Percentiles rank a stretch among this genome's conserved stretches.
phyloP scores from a whole-genome alignment of 1,139 yeast genomes.

The Saccharomycopsis crataegensis region DNA sequence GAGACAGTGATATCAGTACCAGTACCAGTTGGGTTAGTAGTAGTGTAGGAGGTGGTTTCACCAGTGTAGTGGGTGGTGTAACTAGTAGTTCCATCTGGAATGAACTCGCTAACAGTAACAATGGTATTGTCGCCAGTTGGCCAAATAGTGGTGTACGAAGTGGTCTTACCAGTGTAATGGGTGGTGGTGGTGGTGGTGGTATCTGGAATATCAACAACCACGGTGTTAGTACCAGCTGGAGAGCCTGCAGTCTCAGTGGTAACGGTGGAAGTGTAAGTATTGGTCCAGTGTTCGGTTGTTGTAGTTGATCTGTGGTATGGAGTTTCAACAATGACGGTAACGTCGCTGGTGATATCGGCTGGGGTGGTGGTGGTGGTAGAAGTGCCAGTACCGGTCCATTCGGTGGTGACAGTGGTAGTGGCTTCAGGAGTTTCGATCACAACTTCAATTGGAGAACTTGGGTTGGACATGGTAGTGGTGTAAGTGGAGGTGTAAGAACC shows the following conservation, averaged over 20 bases:
- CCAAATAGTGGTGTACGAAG: slow-evolving; percentile 1
- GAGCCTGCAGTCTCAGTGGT: neutral
- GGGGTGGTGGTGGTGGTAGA: slow-evolving; percentile 5
- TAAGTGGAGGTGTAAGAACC: slow-evolving; percentile 16
- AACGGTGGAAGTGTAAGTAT: neutral
- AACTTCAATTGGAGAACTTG: slow-evolving; percentile 5
- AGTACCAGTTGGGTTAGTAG: slow-evolving; percentile 10
- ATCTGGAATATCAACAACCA: slow-evolving; percentile 1
- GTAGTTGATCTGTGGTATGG: neutral
- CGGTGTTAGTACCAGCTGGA: slow-evolving; percentile 5
- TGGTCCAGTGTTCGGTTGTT: slow-evolving; percentile 3
- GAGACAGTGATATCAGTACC: slow-evolving; percentile 1
- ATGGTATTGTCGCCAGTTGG: slow-evolving; percentile 5
- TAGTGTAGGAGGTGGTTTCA: neutral
- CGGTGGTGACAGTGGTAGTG: neutral
- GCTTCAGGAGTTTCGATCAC: slow-evolving; percentile 4
- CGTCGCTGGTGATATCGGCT: slow-evolving; percentile 12
- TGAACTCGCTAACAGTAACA: slow-evolving; percentile 5
- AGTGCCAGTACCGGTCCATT: slow-evolving; percentile 4
- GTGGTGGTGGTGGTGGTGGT: slow-evolving; percentile 2
- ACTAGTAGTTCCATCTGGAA: slow-evolving; percentile 14
- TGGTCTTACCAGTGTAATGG: slow-evolving; percentile 7
- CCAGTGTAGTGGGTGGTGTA: slow-evolving; percentile 7
- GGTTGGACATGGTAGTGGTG: slow-evolving; percentile 12
- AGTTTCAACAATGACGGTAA: slow-evolving; percentile 8